Evolutionary conservation across 257 asterid species (phyloP), one percentile per base, ranked within the genome.

Genomic region (Solanum tarijense): DNA sequence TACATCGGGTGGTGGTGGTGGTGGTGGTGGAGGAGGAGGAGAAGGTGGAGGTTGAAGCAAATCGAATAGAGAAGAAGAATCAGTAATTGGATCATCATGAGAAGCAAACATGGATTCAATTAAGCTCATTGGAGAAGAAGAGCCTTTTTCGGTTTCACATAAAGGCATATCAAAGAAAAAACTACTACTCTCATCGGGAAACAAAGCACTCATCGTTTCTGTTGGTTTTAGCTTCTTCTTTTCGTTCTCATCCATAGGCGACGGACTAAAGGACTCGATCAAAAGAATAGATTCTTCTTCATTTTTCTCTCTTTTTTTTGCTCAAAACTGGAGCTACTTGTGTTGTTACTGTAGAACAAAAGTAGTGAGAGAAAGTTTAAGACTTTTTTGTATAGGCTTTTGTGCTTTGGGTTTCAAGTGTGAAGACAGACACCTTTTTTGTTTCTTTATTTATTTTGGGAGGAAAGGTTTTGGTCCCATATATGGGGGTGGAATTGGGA

Each of bases 141-240:
- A 87, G 69, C 71, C 82, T 31, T 68, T 71, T 8, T 55, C 89
- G 23, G n/a, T 73, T 62, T 69, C 90, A 38, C 41, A 27, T 20
- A 85, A 31, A 9, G 88, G 81, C 16, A 83, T 76, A 58, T 87
- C 91, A 60, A 87, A 87, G 69, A 88, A 43, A 39, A 87, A 92
- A 46, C 3, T 43, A 43, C 21, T 38, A 23, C 16, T 89, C 91
- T 91, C 90, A 89, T 92, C 92, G 78, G 92, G 84, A 83, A 71
- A 71, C 20, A 16, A 71, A 9, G 29, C 48, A 34, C 79, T 72
- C 79, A 34, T 73, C 13, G 29, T 73, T 12, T 34, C 14, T 87
- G 34, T 9, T 87, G 58, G 16, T 21, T 84, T 43, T 34, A 46
- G 31, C 7, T 82, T 87, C 46, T 85, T 87, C 48, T 62, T 90